These are phyloP conservation scores for Cryptosporidium ubiquitum DNA, from an alignment of 169 alveolate species.

Conservation along the genomic window DNA sequence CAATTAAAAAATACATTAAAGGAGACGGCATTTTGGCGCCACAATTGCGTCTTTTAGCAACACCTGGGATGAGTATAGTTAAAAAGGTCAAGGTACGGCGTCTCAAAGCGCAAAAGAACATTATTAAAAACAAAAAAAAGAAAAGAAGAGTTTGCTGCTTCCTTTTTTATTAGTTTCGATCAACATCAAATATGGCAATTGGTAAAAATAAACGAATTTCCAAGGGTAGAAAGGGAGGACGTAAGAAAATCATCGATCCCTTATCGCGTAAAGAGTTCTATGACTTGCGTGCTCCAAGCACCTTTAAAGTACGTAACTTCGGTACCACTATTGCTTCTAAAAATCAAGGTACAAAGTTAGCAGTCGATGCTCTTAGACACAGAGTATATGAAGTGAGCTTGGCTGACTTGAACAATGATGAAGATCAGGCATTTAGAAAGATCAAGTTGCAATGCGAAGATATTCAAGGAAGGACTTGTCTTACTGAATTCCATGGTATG, in stretches of 20 bases:
- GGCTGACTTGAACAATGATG: conserved; percentile 95
- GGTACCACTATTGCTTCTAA: conserved; percentile 95
- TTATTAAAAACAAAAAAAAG: not conserved
- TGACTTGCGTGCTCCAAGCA: conserved; percentile 94
- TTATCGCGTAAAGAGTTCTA: conserved; percentile 96
- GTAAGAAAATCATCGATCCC: conserved; percentile 96
- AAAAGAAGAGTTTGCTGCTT: conserved; percentile 9
- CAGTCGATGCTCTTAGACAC: conserved; percentile 94
- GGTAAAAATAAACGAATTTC: conserved; percentile 96
- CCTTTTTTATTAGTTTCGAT: not conserved
- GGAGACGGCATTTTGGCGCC: conserved; percentile 40
- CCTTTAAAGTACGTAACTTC: conserved; percentile 92
- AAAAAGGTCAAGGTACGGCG: conserved; percentile 59
- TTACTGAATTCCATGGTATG: conserved; percentile 97
- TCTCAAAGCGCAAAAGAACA: conserved; percentile 62
- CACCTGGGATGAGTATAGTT: not conserved
- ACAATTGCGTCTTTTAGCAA: conserved; percentile 13
- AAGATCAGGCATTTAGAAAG: conserved; percentile 95
- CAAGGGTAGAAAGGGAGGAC: conserved; percentile 96
- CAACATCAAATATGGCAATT: conserved; percentile 89
- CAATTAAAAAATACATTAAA: not conserved
- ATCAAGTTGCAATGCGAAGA: conserved; percentile 95
- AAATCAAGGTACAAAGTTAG: conserved; percentile 94
- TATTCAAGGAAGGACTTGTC: conserved; percentile 93
- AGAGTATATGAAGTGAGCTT: conserved; percentile 95